A percentile compares a stretch with the other conserved stretches of the same genome.
Evolutionary conservation across 768 basidiomycete genomes (phyloP).

Genomic region (Macrolepiota fuliginosa): DNA sequence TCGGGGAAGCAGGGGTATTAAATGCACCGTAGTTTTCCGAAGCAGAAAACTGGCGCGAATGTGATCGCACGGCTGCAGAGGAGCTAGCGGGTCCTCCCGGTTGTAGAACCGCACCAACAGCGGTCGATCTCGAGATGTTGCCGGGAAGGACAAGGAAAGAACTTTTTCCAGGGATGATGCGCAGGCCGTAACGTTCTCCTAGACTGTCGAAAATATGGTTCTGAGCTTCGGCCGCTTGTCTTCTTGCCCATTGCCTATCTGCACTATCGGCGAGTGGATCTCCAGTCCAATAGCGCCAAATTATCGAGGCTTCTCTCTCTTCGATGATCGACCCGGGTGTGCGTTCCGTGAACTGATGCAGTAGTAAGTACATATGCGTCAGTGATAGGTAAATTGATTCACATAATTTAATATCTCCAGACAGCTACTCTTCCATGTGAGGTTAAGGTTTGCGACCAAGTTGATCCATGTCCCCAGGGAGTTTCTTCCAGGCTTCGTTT

Average conservation of each 20-base stretch:
- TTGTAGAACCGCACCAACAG: slow-evolving; percentile 76
- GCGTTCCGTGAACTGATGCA: slow-evolving; percentile 80
- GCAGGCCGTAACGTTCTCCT: slow-evolving; percentile 78
- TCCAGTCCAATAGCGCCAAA: slow-evolving; percentile 85
- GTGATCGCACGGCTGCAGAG: slow-evolving; percentile 27
- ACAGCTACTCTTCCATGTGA: slow-evolving; percentile 80
- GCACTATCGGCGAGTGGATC: slow-evolving; percentile 40
- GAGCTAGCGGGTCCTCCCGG: slow-evolving; percentile 53
- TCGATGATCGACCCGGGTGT: slow-evolving; percentile 86
- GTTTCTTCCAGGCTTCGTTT: slow-evolving; percentile 35
- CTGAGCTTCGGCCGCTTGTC: slow-evolving; percentile 88
- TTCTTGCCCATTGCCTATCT: slow-evolving; percentile 77
- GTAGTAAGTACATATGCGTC: not conserved
- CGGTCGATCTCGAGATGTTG: slow-evolving; percentile 81
- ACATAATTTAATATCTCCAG: slow-evolving; percentile 85
- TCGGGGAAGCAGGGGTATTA: not conserved
- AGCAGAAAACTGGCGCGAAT: not conserved
- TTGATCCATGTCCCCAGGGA: slow-evolving; percentile 59
- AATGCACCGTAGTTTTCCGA: not conserved
- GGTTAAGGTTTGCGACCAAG: slow-evolving; percentile 75
- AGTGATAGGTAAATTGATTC: slow-evolving; percentile 25
- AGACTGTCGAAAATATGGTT: slow-evolving; percentile 90
- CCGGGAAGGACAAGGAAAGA: slow-evolving; percentile 82
- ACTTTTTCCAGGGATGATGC: slow-evolving; percentile 79
- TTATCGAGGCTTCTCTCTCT: slow-evolving; percentile 76